Percentiles rank a stretch among this genome's conserved stretches.
Conservation (phyloP, 139 green algal genomes). For the Raphidocelis subcapitata region DNA sequence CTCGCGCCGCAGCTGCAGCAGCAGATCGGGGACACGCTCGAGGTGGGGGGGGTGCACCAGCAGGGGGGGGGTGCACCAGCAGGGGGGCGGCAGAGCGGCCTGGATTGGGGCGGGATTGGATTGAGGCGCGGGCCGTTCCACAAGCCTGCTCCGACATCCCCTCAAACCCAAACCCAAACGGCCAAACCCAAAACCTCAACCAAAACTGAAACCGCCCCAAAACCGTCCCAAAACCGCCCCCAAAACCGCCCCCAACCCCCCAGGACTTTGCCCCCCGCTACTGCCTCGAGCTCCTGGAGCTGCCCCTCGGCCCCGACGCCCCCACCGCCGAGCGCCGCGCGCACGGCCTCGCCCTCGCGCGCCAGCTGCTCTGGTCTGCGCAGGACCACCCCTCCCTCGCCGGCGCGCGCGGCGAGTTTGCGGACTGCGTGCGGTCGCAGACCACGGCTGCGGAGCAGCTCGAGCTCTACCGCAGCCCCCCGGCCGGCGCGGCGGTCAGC, state of each 20-base stretch:
- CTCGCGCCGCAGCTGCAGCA: slow-evolving; percentile 39
- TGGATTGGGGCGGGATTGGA: no score
- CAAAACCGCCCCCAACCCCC: no score
- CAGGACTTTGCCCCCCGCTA: slow-evolving; percentile 40
- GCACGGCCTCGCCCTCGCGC: slow-evolving; percentile 9
- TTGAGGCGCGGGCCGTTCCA: neutral
- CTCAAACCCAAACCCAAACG: no score
- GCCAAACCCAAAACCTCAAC: no score
- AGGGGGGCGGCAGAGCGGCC: no score
- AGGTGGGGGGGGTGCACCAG: no score
- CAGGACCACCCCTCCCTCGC: neutral
- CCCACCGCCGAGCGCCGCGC: neutral
- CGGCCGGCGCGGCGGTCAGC: neutral
- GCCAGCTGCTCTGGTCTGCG: slow-evolving; percentile 4
- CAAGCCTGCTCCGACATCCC: neutral
- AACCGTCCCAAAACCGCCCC: no score
- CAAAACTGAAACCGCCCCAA: no score
- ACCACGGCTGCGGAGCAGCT: slow-evolving; percentile 28
- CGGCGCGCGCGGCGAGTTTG: neutral
- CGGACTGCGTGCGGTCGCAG: neutral
- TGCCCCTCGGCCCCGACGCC: slow-evolving; percentile 22
- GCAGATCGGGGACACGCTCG: slow-evolving; percentile 36
- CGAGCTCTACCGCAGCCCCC: slow-evolving; percentile 6
- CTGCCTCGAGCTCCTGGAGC: slow-evolving; percentile 34
- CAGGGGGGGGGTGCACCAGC: no score